Evolutionary conservation across 2,329 filamentous ascomycete species (phyloP).

Genomic region (Immersiporthe knoxdaviesiana): DNA sequence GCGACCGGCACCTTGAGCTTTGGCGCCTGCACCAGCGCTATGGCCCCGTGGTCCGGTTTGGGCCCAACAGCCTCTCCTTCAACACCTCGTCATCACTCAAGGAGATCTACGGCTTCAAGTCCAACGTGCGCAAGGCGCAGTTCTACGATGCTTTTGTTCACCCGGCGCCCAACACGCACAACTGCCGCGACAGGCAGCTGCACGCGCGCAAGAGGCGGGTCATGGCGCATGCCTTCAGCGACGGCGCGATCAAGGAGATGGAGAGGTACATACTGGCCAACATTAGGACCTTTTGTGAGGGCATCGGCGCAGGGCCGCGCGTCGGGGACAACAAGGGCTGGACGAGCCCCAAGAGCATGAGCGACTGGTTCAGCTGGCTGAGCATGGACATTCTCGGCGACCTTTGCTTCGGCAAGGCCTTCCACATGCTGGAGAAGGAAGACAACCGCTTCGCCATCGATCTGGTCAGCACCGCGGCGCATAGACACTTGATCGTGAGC

Average conservation of each 20-base stretch:
- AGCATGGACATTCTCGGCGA: slow-evolving; percentile 67
- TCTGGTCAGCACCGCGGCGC: slow-evolving; percentile 69
- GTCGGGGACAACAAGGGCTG: slow-evolving; percentile 59
- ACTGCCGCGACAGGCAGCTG: slow-evolving; percentile 67
- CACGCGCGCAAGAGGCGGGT: slow-evolving; percentile 74
- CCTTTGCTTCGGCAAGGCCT: slow-evolving; percentile 64
- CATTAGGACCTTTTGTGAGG: slow-evolving; percentile 67
- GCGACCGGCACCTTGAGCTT: slow-evolving; percentile 74
- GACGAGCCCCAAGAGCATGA: slow-evolving; percentile 64
- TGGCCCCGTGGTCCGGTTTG: slow-evolving; percentile 72
- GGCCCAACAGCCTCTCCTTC: slow-evolving; percentile 77
- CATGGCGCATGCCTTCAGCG: slow-evolving; percentile 72
- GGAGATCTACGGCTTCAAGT: slow-evolving; percentile 66
- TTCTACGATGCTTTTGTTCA: slow-evolving; percentile 77
- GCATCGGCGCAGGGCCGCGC: slow-evolving; percentile 49
- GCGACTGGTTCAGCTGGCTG: slow-evolving; percentile 64
- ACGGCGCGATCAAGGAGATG: slow-evolving; percentile 68
- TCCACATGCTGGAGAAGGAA: slow-evolving; percentile 61
- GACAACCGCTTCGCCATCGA: slow-evolving; percentile 69
- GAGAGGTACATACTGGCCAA: slow-evolving; percentile 69
- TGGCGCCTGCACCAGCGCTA: slow-evolving; percentile 73
- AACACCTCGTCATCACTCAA: slow-evolving; percentile 72
- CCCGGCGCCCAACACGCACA: slow-evolving; percentile 73
- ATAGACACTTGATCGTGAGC: slow-evolving; percentile 68
- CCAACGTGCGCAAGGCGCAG: slow-evolving; percentile 68